Evolutionary conservation across 345 rosid genomes (phyloP).

Genomic region (Gossypium thurberi): DNA sequence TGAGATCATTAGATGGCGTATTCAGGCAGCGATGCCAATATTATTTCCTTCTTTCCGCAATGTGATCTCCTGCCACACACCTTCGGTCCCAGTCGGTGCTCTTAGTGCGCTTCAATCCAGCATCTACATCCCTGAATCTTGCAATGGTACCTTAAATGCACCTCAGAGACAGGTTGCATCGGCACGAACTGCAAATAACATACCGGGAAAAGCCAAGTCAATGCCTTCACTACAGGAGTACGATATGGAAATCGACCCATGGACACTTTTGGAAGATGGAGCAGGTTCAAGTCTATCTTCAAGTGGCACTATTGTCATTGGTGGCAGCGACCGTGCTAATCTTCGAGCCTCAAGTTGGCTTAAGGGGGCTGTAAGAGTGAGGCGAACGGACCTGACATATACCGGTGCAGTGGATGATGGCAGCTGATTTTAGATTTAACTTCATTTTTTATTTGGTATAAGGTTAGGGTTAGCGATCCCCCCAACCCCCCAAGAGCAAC

Average conservation of each 20-base stretch:
- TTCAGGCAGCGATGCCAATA: slow-evolving; percentile 88
- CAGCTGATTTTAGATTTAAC: slow-evolving; percentile 44
- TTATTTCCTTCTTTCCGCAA: slow-evolving; percentile 56
- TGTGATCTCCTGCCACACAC: slow-evolving; percentile 65
- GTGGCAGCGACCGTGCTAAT: slow-evolving; percentile 61
- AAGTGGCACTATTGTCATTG: slow-evolving; percentile 35
- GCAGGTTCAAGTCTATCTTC: slow-evolving; percentile 63
- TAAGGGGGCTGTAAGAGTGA: slow-evolving; percentile 87
- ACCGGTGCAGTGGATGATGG: slow-evolving; percentile 88
- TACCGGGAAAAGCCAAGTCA: slow-evolving; percentile 54
- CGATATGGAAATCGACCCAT: slow-evolving; percentile 70
- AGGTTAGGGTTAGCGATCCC: slow-evolving; percentile 22
- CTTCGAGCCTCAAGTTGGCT: slow-evolving; percentile 85
- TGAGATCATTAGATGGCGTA: slow-evolving; percentile 76
- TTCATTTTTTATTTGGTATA: slow-evolving; percentile 30
- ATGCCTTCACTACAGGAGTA: slow-evolving; percentile 42
- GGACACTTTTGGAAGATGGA: slow-evolving; percentile 93
- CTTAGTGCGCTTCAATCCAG: slow-evolving; percentile 55
- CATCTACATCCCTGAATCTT: slow-evolving; percentile 32
- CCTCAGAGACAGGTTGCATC: slow-evolving; percentile 38
- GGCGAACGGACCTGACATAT: slow-evolving; percentile 79
- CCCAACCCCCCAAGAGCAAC: slow-evolving; percentile 14
- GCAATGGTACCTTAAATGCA: slow-evolving; percentile 27
- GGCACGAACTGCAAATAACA: slow-evolving; percentile 33
- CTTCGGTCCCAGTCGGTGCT: slow-evolving; percentile 52